phyloP scores from a whole-genome alignment of 306 rosid species.

The Gastrolobium villosum region DNA sequence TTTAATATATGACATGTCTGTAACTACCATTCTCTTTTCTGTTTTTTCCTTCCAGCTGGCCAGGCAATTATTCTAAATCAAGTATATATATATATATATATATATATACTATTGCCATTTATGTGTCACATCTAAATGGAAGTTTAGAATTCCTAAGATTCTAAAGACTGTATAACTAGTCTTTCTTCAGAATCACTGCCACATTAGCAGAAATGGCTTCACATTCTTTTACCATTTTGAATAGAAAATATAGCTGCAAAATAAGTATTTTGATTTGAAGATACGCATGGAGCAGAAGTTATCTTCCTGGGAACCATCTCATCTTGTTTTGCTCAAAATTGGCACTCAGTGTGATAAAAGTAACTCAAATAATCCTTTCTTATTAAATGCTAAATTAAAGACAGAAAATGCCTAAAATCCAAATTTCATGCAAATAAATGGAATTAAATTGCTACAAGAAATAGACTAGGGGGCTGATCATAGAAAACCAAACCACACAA shows the following conservation, averaged over 20 bases:
- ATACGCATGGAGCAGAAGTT: background rate
- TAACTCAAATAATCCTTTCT: background rate
- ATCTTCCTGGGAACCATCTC: conserved; percentile 1
- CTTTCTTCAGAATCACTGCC: background rate
- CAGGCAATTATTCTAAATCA: background rate
- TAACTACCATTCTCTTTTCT: background rate
- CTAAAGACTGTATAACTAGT: background rate
- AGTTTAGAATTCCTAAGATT: conserved; percentile 1
- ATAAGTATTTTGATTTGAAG: conserved; percentile 8
- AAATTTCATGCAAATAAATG: conserved; percentile 6
- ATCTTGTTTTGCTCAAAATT: background rate
- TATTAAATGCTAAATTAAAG: background rate
- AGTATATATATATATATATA: background rate
- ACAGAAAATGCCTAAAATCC: conserved; percentile 3
- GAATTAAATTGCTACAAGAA: background rate
- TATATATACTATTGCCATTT: background rate
- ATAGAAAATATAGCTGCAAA: background rate
- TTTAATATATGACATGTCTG: background rate
- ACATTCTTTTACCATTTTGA: background rate
- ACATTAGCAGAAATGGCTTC: background rate
- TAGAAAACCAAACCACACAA: background rate
- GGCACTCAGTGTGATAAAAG: background rate
- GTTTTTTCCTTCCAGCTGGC: background rate
- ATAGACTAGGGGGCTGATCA: background rate
- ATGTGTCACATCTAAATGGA: background rate